Evolutionary conservation across 2,329 filamentous ascomycete species (phyloP), one percentile per base, ranked within the genome.

Genomic region (Pezicula carpinea): DNA sequence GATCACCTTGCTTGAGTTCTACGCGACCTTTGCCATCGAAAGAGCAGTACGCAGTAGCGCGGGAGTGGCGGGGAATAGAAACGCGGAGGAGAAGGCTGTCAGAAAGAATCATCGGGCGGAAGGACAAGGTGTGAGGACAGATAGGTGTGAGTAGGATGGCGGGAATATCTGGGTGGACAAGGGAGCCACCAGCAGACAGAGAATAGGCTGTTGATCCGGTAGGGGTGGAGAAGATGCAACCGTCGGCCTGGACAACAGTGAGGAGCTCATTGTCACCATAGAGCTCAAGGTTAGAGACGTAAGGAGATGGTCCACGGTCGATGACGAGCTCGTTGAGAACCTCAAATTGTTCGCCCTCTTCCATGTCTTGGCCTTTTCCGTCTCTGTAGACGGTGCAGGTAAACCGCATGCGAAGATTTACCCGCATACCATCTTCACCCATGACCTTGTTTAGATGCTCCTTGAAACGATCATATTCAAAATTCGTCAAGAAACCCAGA

Each of bases 311-410:
- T 53, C 93, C 93, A 50, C 93, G 88, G 70, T 99, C 93, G 59
- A 99, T 97, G 66, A 99, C 92, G 43, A 99, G 83, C 71, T 99
- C 93, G 69, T 99, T 99, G 54, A 99, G 82, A 17, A 99, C 92
- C 70, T 99, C 93, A 54, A 96, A 97, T 61, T 96, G 91, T 70
- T 97, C 92, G 38, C 86, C 89, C 67, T 96, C 91, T 58, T 93
- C 85, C 55, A 85, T 78, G 33, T 82, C 80, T n/a, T 80, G 75
- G 10, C 76, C 78, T 2, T 71, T 65, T 23, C 78, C 81, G 55
- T 85, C 77, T 38, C 92, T 86, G 72, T 92, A 96, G 7, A 99
- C 91, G 0, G 93, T 97, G 71, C 92, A 97, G 14, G 93, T 99
- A 67, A 99, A 99, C 52, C 93, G 87, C 93, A 99, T 99, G 56